Evolutionary conservation across 306 rosid genomes (phyloP), one percentile per base, ranked within the genome.

Genomic region (Oxytropis ochrocephala): DNA sequence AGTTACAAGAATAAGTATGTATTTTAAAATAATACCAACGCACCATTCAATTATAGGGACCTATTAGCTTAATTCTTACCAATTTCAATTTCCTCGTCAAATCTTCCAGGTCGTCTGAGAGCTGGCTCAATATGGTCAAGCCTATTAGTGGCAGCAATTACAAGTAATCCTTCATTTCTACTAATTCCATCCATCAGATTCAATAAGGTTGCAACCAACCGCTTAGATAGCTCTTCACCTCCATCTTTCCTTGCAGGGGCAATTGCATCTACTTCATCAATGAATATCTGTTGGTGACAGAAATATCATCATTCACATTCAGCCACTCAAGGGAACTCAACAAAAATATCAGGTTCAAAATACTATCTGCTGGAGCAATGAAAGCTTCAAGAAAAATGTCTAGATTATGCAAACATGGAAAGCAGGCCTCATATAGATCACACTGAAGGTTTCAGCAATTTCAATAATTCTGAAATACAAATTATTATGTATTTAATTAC

Each of bases 181-280:
- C 81, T 55, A 70, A 90, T 79, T 62, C 97, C 97, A 82, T 90
- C 97, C 97, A 93, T 93, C 81, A 88, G 69, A 79, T 85, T 81
- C 79, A 88, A 78, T 64, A 90, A 78, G 46, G 96, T 82, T 4
- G 87, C 91, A 63, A 90, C 98, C 87, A 90, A 85, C 82, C 94
- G 84, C 73, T 88, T 88, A 73, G 98, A 93, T 64, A 93, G 84
- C 75, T 82, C 97, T 46, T 90, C 94, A 77, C 93, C 87, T 44
- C 97, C 96, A 27, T 88, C 94, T 79, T 90, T 90, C 75, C 96
- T 87, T 60, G 90, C 85, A 64, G 97, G 94, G 39, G 94, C 96
- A 78, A 93, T 88, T 70, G 96, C 96, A 85, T 93, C 98, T 72
- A 93, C 71, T 83, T 93, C 97, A 82, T 93, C 97, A 8, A 93